Evolutionary conservation across 345 rosid genomes (phyloP).

Genomic region (Aquilaria yunnanensis): DNA sequence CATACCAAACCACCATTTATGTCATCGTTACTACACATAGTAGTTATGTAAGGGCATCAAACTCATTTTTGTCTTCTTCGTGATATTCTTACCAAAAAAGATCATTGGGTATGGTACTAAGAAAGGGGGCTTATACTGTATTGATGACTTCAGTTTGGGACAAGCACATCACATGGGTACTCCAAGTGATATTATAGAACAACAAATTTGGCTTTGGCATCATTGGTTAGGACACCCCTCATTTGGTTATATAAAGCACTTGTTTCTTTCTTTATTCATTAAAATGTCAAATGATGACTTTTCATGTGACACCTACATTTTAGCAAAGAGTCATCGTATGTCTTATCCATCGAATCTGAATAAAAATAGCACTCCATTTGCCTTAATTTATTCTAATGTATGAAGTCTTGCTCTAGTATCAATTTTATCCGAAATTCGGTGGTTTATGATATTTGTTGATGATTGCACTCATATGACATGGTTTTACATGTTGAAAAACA

Average conservation of each 20-base stretch:
- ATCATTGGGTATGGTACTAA: constrained; percentile 8
- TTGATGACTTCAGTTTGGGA: background rate
- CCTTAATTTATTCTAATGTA: constrained; percentile 1
- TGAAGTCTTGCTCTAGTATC: background rate
- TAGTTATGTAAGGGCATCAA: too few species aligned
- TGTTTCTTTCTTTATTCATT: constrained; percentile 2
- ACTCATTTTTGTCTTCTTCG: background rate
- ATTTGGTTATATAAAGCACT: background rate
- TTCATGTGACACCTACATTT: background rate
- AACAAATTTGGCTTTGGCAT: constrained; percentile 5
- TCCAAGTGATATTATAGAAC: background rate
- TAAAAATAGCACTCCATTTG: background rate
- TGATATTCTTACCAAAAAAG: background rate
- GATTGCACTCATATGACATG: constrained; percentile 4
- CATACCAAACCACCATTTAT: too few species aligned
- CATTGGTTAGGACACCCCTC: background rate
- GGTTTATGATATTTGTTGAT: constrained; percentile 13
- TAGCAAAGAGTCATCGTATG: constrained; percentile 1
- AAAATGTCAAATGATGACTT: background rate
- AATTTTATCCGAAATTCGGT: background rate
- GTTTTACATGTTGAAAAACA: background rate
- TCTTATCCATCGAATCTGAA: background rate
- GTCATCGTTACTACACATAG: too few species aligned
- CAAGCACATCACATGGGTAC: background rate
- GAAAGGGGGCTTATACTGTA: background rate